A percentile compares a stretch with the other conserved stretches of the same genome.
Evolutionary conservation across 1,284 basidiomycete species (phyloP).

Genomic region (Trichosporon sp.): DNA sequence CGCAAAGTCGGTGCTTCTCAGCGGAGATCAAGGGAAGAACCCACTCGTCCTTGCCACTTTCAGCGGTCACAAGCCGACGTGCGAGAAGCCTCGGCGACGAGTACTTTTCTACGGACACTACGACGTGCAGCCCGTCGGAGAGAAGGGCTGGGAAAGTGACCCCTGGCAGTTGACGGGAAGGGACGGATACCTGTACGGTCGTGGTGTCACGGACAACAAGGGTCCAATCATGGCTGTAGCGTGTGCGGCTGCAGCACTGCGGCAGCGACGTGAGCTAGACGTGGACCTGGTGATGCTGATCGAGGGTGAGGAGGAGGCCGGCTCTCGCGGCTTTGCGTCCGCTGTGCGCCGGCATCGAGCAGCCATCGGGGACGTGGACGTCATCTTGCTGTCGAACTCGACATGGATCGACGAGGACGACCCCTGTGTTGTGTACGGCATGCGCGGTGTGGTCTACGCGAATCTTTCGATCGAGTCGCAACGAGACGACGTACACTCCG

Average conservation of each 20-base stretch:
- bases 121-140: constrained; percentile 77
- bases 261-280: constrained; percentile 65
- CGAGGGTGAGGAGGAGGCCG: constrained; percentile 94
- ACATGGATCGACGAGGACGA: constrained; percentile 92
- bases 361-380: constrained; percentile 74
- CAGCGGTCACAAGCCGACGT: constrained; percentile 51
- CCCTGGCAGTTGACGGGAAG: constrained; percentile 77
- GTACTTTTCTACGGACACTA: constrained; percentile 89
- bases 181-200: constrained; percentile 86
- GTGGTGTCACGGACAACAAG: constrained; percentile 87
- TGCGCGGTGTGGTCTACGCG: constrained; percentile 74
- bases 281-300: constrained; percentile 86
- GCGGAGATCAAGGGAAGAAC: constrained; percentile 58
- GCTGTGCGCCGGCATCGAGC: constrained; percentile 72
- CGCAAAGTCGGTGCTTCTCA: constrained; percentile 60
- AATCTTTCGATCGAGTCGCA: constrained; percentile 58
- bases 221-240: constrained; percentile 90
- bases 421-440: constrained; percentile 93
- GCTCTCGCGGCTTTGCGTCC: constrained; percentile 75
- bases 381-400: constrained; percentile 80
- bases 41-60: constrained; percentile 84
- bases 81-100: constrained; percentile 51
- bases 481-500: constrained; percentile 49
- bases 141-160: constrained; percentile 71
- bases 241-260: constrained; percentile 75